These are phyloP conservation scores for Cokeromyces recurvatus DNA, from an alignment of 371 early-diverging fungal species.

Conservation along the genomic window DNA sequence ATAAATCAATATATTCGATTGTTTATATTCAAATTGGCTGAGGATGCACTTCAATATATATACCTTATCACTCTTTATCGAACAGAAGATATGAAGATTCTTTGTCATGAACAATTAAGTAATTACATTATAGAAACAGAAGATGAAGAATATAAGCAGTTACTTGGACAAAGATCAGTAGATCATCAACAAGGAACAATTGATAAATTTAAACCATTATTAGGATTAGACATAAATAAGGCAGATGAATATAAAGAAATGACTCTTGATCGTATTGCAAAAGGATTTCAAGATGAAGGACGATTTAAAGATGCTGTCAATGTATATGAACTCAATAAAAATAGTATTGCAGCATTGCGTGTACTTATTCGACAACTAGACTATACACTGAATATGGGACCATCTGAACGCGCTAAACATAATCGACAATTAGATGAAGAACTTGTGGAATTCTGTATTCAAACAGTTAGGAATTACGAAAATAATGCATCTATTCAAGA, in stretches of 20 bases:
- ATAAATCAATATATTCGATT: conserved; percentile 51
- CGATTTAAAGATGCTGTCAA: conserved; percentile 67
- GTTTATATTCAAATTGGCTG: conserved; percentile 26
- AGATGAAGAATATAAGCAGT: no score
- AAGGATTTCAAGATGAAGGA: conserved; percentile 62
- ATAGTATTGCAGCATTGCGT: conserved; percentile 69
- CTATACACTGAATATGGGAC: conserved; percentile 39
- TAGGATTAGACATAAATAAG: conserved; percentile 43
- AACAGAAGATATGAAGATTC: conserved; percentile 27
- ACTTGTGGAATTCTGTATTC: no score
- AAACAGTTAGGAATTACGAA: no score
- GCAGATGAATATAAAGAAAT: conserved; percentile 52
- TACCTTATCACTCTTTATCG: conserved; percentile 55
- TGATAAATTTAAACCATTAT: conserved; percentile 39
- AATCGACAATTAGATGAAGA: no score
- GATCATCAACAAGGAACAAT: conserved; percentile 61
- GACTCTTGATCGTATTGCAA: conserved; percentile 66
- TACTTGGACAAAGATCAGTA: conserved; percentile 30
- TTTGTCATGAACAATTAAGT: conserved; percentile 39
- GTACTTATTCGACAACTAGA: conserved; percentile 73
- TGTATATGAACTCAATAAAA: conserved; percentile 60
- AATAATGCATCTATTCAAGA: conserved; percentile 37
- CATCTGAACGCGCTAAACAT: conserved; percentile 7
- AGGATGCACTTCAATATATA: conserved; percentile 62
- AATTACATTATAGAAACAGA: conserved; percentile 43